Base-by-base conservation (phyloP, 768 basidiomycete species). In the Pisolithus sp. region DNA sequence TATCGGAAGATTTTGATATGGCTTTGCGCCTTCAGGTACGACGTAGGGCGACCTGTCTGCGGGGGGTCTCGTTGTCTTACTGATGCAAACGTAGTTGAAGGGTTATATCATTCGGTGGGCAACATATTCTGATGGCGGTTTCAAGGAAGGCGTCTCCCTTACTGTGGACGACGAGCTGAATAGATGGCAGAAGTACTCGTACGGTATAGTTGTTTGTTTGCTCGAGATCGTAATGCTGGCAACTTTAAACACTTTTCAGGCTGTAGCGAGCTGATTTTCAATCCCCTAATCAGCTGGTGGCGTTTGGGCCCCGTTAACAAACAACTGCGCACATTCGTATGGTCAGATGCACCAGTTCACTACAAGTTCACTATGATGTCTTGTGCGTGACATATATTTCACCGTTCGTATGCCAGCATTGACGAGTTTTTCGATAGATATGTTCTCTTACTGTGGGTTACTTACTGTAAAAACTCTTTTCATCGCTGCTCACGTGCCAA, bases 61-160 rank as follows among this genome's bases (percentile, higher is more conserved):
- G 18, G 18, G 20, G 18, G 20, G 81, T 60, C 85, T 30, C 30
- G 7, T 83, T 0, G 89, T 87, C 62, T 81, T 79, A 57, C 56
- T 83, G 86, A 67, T 36, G 30, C 7, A 18, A 20, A n/a, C 13
- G 30, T 24, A 47, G 46, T 21, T 47, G 31, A 47, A 47, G 18
- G 46, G 46, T 13, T 47, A 47, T 23, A 47, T 36, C n/a, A 47
- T 47, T 21, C 46, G 46, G 18, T 72, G 88, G 91, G 85, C 91
- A 28, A 88, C 87, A 0, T 94, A 94, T 66, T 85, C 82, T 2
- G 77, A 87, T 20, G 83, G 89, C 46, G 86, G 81, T 2, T 94
- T 93, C 74, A 88, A 92, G 70, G 93, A 95, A 62, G 93, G 93
- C 55, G 92, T 95, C 17, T 89, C 86, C 0, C 72, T 95, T n/a